These are phyloP conservation scores for Mycosphaerelloides madeirae DNA, from an alignment of 2,329 filamentous ascomycete genomes.

Conservation along the genomic window DNA sequence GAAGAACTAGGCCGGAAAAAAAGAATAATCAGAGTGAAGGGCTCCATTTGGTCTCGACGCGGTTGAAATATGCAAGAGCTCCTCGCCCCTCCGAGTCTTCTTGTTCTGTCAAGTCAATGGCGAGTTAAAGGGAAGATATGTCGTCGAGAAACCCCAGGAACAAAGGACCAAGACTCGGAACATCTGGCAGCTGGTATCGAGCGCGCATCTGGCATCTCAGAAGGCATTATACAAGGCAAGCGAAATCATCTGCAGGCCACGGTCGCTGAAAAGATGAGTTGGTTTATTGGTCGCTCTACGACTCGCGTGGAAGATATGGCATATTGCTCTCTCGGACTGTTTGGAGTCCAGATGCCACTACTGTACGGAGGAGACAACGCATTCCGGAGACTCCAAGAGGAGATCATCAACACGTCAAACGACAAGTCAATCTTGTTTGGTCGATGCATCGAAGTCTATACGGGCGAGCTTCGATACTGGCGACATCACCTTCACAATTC, in stretches of 20 bases:
- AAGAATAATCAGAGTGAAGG: no score
- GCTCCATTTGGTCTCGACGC: not conserved
- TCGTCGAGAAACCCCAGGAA: no score
- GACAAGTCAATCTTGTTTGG: conserved; percentile 11
- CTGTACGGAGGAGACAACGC: conserved; percentile 38
- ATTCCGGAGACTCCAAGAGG: conserved; percentile 34
- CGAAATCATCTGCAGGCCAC: not conserved
- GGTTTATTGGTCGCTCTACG: conserved; percentile 6
- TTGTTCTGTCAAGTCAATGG: no score
- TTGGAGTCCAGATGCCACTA: conserved; percentile 41
- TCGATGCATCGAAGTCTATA: no score
- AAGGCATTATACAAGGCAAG: not conserved
- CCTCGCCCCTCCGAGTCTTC: not conserved
- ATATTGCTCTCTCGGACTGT: conserved; percentile 43
- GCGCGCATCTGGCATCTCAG: no score
- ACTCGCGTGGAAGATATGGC: conserved; percentile 38
- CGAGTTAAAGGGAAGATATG: no score
- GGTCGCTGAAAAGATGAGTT: conserved; percentile 9
- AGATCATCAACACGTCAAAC: conserved; percentile 9
- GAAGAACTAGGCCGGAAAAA: no score
- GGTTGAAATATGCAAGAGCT: conserved; percentile 6
- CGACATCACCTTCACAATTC: no score
- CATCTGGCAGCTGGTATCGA: no score
- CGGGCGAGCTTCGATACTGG: no score
- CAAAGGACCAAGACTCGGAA: no score